Evolutionary conservation across 1,139 yeast species (phyloP).

Genomic region (Yamadazyma triangularis): DNA sequence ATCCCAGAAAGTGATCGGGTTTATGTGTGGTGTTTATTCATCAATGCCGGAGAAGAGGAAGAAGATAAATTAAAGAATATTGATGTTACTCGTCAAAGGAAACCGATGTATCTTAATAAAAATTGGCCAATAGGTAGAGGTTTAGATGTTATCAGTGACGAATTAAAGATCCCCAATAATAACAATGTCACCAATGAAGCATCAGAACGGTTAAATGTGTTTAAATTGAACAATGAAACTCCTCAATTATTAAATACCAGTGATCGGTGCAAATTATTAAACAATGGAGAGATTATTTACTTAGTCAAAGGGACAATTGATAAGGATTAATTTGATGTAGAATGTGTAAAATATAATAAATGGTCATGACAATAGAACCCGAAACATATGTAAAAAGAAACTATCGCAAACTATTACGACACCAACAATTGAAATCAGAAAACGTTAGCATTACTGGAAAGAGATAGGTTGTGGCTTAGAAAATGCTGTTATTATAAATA

Average conservation of each 20-base stretch:
- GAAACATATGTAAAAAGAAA: too few species aligned
- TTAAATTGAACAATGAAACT: constrained; percentile 22
- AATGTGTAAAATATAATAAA: too few species aligned
- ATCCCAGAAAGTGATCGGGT: constrained; percentile 54
- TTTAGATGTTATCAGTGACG: constrained; percentile 61
- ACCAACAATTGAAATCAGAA: too few species aligned
- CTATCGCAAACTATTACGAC: too few species aligned
- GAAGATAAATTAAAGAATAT: constrained; percentile 19
- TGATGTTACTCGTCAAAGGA: constrained; percentile 23
- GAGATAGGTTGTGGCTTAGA: too few species aligned
- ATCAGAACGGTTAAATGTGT: constrained; percentile 42
- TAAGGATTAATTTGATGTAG: too few species aligned
- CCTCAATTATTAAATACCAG: constrained; percentile 26
- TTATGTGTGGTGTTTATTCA: constrained; percentile 55
- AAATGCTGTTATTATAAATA: too few species aligned
- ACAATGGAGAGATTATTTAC: constrained; percentile 38
- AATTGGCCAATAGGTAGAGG: constrained; percentile 77
- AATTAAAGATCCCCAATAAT: constrained; percentile 49
- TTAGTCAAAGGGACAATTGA: constrained; percentile 40
- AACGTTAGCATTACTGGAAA: too few species aligned
- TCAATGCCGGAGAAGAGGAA: constrained; percentile 32
- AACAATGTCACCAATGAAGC: constrained; percentile 49
- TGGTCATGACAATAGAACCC: too few species aligned
- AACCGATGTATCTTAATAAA: constrained; percentile 51
- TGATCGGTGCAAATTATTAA: constrained; percentile 31